Evolutionary conservation across 2,329 filamentous ascomycete species (phyloP).

Genomic region (Clarireedia paspali): DNA sequence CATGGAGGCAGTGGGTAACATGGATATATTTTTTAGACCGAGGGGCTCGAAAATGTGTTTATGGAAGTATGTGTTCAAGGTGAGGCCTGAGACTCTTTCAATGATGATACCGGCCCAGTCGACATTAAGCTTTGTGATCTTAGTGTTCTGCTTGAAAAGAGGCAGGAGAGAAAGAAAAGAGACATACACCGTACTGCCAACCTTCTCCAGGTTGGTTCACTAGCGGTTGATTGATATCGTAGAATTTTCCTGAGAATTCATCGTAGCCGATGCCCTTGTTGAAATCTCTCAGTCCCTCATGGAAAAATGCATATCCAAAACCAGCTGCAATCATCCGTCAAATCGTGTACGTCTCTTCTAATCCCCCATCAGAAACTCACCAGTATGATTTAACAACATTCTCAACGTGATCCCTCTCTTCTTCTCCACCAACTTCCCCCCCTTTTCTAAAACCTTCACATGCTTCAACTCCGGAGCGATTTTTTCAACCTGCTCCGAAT

Average conservation of each 20-base stretch:
- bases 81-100: conserved; percentile 36
- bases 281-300: conserved; percentile 41
- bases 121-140: conserved; percentile 34
- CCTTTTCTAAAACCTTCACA: conserved; percentile 37
- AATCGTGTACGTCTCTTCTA: conserved; percentile 34
- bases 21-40: conserved; percentile 6
- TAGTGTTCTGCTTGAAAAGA: neutral
- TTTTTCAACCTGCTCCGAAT: conserved; percentile 45
- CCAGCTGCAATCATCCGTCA: conserved; percentile 47
- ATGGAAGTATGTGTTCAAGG: conserved; percentile 41
- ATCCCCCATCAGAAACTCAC: too few relatives aligned
- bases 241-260: conserved; percentile 15
- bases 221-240: conserved; percentile 30
- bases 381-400: too few relatives aligned
- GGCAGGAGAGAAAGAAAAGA: neutral
- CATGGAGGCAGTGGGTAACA: too few relatives aligned
- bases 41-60: conserved; percentile 40
- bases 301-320: conserved; percentile 49
- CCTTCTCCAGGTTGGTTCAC: conserved; percentile 54
- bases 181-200: conserved; percentile 33
- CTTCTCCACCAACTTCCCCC: conserved; percentile 34
- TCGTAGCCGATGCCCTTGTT: conserved; percentile 33
- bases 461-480: conserved; percentile 42
- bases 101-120: conserved; percentile 46
- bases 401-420: conserved; percentile 24